Evolutionary conservation across 2,329 filamentous ascomycete genomes (phyloP), one percentile per base, ranked within the genome.

Genomic region (Fusarium avenaceum): DNA sequence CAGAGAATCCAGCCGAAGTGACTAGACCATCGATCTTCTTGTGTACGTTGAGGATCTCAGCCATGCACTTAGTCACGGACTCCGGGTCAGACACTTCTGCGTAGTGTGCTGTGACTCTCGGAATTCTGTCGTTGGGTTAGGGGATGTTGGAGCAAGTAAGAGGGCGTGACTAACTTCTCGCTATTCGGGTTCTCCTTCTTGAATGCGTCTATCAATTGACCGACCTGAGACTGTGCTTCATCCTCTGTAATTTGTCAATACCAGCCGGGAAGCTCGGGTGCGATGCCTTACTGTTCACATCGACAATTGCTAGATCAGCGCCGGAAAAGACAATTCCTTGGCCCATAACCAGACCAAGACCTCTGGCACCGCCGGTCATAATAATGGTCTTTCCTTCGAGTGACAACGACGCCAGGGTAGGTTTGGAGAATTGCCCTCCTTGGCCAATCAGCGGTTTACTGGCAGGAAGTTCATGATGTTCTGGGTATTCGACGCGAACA

Each of bases 1-100:
- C 94, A 10, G 93, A 95, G 81, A 98, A 97, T 24, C 95, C 95
- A 46, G 95, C 95, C 9, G 93, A 96, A 20, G 95, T 97, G 72
- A 98, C 94, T n/a, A 98, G 86, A 79, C 92, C 90, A 81, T 97
- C 94, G 71, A 97, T 93, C 78, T 91, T 91, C 78, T 89, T 89
- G 77, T 97, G 94, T 2, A 67, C 51, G 42, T 64, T 59, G 38
- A 80, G 63, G 17, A 80, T 87, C 57, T 93, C 90, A 35, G 84
- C 81, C 67, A 97, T 85, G 71, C 91, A 91, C 30, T 82, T 79
- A 56, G 90, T 88, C 57, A 97, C 94, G 2, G 92, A 95, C 30
- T 89, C 87, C 22, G 90, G 90, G 71, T 91, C 88, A n/a, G 93
- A 90, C 39, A 97, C 95, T 76, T 97, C 93, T 76, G 91, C 91